phyloP scores from a whole-genome alignment of 768 basidiomycete species.

The Russula vinacea region DNA sequence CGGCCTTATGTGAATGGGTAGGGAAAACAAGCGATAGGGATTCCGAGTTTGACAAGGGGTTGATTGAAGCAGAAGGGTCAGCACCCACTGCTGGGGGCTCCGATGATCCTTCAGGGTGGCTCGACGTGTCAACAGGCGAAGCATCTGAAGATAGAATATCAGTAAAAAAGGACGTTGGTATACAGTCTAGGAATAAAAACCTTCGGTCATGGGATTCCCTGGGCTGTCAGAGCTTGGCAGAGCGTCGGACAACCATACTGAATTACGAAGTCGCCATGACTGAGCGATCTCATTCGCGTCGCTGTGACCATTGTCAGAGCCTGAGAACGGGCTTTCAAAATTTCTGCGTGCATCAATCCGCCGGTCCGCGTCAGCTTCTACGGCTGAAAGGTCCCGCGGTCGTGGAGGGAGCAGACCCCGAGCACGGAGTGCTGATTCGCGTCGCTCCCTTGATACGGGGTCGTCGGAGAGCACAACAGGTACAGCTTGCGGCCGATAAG shows the following conservation, averaged over 20 bases:
- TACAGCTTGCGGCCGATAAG: slow-evolving; percentile 8
- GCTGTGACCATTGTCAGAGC: slow-evolving; percentile 3
- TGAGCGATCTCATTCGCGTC: slow-evolving; percentile 24
- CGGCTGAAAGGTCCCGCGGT: slow-evolving; percentile 16
- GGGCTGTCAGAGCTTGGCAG: not conserved
- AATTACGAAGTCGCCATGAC: slow-evolving; percentile 18
- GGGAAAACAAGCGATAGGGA: not conserved
- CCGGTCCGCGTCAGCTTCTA: slow-evolving; percentile 26
- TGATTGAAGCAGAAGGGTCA: not conserved
- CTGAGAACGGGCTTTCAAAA: not conserved
- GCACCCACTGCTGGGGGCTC: not conserved
- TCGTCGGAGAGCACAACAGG: slow-evolving; percentile 17
- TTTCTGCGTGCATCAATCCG: slow-evolving; percentile 11
- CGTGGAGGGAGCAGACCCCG: slow-evolving; percentile 24
- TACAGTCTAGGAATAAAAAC: not conserved
- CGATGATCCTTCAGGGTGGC: not conserved
- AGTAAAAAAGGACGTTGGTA: not conserved
- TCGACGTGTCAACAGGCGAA: not conserved
- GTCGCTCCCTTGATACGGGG: slow-evolving; percentile 19
- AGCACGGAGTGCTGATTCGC: slow-evolving; percentile 26
- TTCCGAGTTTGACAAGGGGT: not conserved
- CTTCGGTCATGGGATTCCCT: slow-evolving; percentile 6
- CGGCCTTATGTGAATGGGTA: not conserved
- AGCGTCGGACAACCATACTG: not conserved
- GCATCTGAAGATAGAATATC: not conserved